Percentiles rank a stretch among this genome's conserved stretches.
Evolutionary conservation across 768 basidiomycete genomes (phyloP).

Genomic region (Lentinula boryana): DNA sequence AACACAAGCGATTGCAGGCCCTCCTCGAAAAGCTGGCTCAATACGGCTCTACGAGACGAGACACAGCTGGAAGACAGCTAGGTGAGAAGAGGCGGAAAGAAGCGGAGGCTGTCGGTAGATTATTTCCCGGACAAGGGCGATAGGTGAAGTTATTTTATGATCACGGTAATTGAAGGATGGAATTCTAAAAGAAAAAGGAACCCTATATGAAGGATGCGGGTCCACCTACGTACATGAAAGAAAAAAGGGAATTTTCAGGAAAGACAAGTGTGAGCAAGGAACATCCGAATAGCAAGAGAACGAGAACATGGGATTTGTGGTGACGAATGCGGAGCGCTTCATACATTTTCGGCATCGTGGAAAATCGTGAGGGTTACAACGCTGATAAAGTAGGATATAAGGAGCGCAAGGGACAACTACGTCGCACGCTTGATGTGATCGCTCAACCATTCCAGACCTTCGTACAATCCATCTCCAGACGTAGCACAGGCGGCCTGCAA

Average conservation of each 20-base stretch:
- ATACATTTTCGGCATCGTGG: slow-evolving; percentile 55
- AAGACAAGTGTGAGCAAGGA: slow-evolving; percentile 11
- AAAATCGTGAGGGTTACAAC: slow-evolving; percentile 51
- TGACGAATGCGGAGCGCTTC: slow-evolving; percentile 35
- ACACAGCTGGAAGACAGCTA: slow-evolving; percentile 51
- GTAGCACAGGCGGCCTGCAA: slow-evolving; percentile 93
- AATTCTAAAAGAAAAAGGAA: slow-evolving; percentile 6
- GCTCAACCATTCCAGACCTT: slow-evolving; percentile 96
- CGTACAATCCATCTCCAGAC: slow-evolving; percentile 96
- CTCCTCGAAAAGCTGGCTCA: slow-evolving; percentile 76
- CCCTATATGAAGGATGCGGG: not conserved
- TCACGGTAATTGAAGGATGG: not conserved
- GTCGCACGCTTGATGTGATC: slow-evolving; percentile 83
- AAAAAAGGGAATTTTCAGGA: not conserved
- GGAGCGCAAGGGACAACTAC: slow-evolving; percentile 39
- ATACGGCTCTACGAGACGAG: slow-evolving; percentile 58
- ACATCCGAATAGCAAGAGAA: slow-evolving; percentile 12
- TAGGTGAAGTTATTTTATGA: slow-evolving; percentile 20
- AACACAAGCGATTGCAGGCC: slow-evolving; percentile 64
- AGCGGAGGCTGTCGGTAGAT: slow-evolving; percentile 68
- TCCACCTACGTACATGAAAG: slow-evolving; percentile 3
- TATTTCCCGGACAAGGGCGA: slow-evolving; percentile 66
- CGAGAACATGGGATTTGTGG: slow-evolving; percentile 25
- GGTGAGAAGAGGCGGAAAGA: slow-evolving; percentile 73
- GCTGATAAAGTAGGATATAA: slow-evolving; percentile 39